Percentiles rank a stretch among this genome's conserved stretches.
Conservation (phyloP, 2,329 filamentous ascomycete species). For the Sordariomycetes sp. region DNA sequence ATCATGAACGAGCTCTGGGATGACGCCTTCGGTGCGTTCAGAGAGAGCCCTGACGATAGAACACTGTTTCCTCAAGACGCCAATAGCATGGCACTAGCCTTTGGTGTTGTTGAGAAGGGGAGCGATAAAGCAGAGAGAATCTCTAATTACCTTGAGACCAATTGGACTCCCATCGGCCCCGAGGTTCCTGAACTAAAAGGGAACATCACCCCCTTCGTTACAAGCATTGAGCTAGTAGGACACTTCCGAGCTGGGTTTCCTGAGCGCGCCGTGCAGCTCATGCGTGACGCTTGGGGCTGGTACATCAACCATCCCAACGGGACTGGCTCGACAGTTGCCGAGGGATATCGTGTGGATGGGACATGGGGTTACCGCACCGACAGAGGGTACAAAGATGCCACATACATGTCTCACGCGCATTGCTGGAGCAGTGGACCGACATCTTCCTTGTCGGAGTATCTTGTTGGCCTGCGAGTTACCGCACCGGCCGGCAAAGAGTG, state of each 20-base stretch:
- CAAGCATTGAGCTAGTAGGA: slow-evolving; percentile 48
- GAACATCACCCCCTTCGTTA: slow-evolving; percentile 50
- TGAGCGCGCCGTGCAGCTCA: slow-evolving; percentile 42
- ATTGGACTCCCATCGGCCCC: slow-evolving; percentile 48
- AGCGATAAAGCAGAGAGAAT: slow-evolving; percentile 24
- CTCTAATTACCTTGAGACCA: slow-evolving; percentile 32
- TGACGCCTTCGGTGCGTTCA: slow-evolving; percentile 32
- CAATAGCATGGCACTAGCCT: slow-evolving; percentile 45
- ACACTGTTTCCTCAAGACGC: slow-evolving; percentile 50
- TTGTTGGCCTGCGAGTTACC: slow-evolving; percentile 26
- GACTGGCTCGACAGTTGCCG: slow-evolving; percentile 49
- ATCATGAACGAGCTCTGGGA: slow-evolving; percentile 42
- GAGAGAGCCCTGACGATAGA: slow-evolving; percentile 40
- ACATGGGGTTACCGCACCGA: slow-evolving; percentile 46
- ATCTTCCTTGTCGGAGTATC: slow-evolving; percentile 30
- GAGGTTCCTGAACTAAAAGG: slow-evolving; percentile 45
- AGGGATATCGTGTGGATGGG: slow-evolving; percentile 47
- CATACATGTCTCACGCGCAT: slow-evolving; percentile 38
- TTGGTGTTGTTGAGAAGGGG: slow-evolving; percentile 10
- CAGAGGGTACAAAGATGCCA: slow-evolving; percentile 39
- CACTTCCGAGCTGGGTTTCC: slow-evolving; percentile 39
- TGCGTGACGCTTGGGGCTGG: slow-evolving; percentile 50
- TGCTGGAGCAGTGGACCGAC: slow-evolving; percentile 41
- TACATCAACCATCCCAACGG: slow-evolving; percentile 47
- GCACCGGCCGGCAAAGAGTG: not conserved